Evolutionary conservation across 768 basidiomycete species (phyloP).

Genomic region (Tephrocybe rancida): DNA sequence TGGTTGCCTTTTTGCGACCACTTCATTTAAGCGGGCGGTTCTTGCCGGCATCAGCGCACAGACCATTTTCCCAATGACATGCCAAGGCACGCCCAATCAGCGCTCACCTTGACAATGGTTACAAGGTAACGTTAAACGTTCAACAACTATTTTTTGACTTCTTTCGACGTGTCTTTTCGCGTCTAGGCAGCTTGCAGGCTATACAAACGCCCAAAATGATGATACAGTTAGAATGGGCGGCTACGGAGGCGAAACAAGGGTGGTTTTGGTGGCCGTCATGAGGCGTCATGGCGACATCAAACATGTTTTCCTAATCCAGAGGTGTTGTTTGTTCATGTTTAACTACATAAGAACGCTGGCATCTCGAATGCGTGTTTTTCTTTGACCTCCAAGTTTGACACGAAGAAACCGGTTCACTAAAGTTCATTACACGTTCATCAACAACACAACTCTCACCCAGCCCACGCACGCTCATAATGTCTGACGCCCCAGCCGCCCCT

Average conservation of each 20-base stretch:
- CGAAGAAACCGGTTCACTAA: constrained; percentile 83
- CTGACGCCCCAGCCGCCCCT: constrained; percentile 87
- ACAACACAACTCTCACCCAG: constrained; percentile 50
- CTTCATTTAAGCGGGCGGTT: constrained; percentile 20
- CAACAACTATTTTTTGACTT: neutral
- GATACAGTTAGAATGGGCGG: neutral
- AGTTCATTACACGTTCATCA: constrained; percentile 61
- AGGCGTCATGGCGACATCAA: constrained; percentile 47
- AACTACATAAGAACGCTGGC: constrained; percentile 37
- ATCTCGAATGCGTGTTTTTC: constrained; percentile 32
- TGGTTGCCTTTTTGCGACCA: constrained; percentile 10
- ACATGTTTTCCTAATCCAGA: constrained; percentile 27
- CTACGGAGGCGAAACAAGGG: neutral
- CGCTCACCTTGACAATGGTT: neutral
- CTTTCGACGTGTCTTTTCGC: constrained; percentile 4
- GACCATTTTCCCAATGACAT: constrained; percentile 15
- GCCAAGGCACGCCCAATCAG: constrained; percentile 1
- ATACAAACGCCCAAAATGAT: neutral
- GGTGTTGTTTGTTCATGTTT: constrained; percentile 34
- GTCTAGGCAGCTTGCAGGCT: neutral
- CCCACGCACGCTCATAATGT: constrained; percentile 69
- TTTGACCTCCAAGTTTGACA: constrained; percentile 84
- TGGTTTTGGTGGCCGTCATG: neutral
- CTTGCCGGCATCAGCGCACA: constrained; percentile 24
- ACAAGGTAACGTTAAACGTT: neutral